These are phyloP conservation scores for Pythium aristosporum DNA, from an alignment of 352 stramenopile genomes.

Conservation along the genomic window DNA sequence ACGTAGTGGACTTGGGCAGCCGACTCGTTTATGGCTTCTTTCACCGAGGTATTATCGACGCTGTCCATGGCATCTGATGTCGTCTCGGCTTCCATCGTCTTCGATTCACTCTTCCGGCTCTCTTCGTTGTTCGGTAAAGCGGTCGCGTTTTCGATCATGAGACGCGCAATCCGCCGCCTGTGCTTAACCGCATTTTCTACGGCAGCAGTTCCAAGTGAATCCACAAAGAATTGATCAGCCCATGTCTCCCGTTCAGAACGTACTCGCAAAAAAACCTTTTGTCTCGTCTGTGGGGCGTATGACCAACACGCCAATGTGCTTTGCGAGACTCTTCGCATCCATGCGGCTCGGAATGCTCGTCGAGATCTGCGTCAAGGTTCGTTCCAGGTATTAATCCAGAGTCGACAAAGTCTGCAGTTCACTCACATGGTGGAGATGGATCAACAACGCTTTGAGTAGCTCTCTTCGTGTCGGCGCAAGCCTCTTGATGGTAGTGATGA, in stretches of 20 bases:
- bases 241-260: conserved; percentile 3
- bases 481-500: conserved; percentile 37
- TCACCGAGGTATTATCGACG: neutral
- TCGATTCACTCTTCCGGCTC: neutral
- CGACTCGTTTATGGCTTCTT: neutral
- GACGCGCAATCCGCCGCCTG: conserved; percentile 39
- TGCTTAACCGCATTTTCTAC: conserved; percentile 31
- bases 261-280: conserved; percentile 34
- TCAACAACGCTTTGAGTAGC: conserved; percentile 49
- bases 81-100: neutral
- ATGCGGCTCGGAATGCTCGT: conserved; percentile 39
- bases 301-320: conserved; percentile 38
- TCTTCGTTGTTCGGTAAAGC: conserved; percentile 38
- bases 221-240: neutral
- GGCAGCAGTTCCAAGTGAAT: neutral
- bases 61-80: neutral
- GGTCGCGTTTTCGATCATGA: conserved; percentile 50
- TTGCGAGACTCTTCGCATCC: conserved; percentile 40
- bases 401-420: neutral
- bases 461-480: conserved; percentile 37
- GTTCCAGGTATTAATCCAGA: neutral
- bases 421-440: conserved; percentile 48
- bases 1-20: conserved; percentile 28
- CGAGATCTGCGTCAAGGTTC: conserved; percentile 32
- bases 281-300: conserved; percentile 41